Base-by-base conservation (phyloP, 257 asterid genomes). In the Capsicum chinense region DNA sequence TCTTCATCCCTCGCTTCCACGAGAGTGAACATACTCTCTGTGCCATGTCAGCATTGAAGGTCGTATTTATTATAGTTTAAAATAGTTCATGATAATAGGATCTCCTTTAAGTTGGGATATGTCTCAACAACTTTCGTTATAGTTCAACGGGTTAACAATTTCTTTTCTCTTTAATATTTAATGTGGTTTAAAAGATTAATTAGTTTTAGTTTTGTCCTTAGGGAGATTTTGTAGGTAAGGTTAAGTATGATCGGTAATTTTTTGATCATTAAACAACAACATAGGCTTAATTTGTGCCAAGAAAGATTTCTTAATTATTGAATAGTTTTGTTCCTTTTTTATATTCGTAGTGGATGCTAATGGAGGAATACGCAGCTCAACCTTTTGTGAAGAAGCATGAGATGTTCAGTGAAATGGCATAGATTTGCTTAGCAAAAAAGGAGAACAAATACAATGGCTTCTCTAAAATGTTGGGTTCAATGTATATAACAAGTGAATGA, bases 321-420 rank as follows among this genome's bases (percentile, higher is more conserved):
- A 19, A 47, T 10, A 73, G 9, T 73, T 21, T 79, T 48, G 10
- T 70, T 26, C 35, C 16, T 60, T 50, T 37, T 82, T 42, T 11
- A 10, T 79, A 52, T 76, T 80, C 86, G 58, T 93, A 94, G 97
- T 95, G 98, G 99, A 93, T 95, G 99, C 90, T 92, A 4, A 91
- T 89, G 5, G 92, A 93, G 84, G 98, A 94, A 88, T 94, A 94
- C 48, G 88, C 80, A 80, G 91, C 92, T 15, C 99, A 94, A 83
- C 93, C 94, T 33, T 86, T 93, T 33, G 84, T 94, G 3, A 92
- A 91, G 89, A 90, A 92, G 78, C 91, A 93, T 16, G 90, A 92
- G 44, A 91, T 92, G 83, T 81, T 89, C 13, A 85, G 84, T 83
- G 86, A 84, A 86, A 84, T 94, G 33, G 85, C 89, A 56, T 91